A percentile compares a stretch with the other conserved stretches of the same genome.
These are phyloP conservation scores for Penicillium nordicum DNA, from an alignment of 2,329 filamentous ascomycete species.

Conservation along the genomic window DNA sequence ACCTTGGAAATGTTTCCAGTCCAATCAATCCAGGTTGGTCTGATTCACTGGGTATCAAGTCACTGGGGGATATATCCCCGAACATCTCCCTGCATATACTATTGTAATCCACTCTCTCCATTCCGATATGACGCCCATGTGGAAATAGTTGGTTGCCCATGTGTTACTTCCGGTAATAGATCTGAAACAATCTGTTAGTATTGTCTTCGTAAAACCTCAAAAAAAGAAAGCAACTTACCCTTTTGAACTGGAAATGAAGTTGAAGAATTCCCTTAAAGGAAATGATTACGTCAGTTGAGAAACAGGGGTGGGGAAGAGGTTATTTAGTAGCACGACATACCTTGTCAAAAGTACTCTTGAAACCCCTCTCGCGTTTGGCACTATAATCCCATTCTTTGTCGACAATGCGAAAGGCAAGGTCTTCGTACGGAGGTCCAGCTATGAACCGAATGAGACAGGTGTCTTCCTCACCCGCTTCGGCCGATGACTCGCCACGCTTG, in stretches of 20 bases:
- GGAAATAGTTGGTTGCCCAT: constrained; percentile 12
- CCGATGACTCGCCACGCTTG: constrained; percentile 85
- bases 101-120: constrained; percentile 7
- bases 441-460: constrained; percentile 96
- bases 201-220: neutral
- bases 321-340: constrained; percentile 50
- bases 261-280: constrained; percentile 76
- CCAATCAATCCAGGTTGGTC: constrained; percentile 26
- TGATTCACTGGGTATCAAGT: constrained; percentile 12
- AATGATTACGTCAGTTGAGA: constrained; percentile 8
- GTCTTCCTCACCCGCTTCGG: constrained; percentile 90
- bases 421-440: constrained; percentile 91
- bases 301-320: neutral
- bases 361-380: constrained; percentile 88
- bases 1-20: constrained; percentile 23
- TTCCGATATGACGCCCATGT: constrained; percentile 18
- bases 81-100: constrained; percentile 16
- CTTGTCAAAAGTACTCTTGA: constrained; percentile 96
- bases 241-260: constrained; percentile 98
- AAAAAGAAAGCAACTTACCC: constrained; percentile 54
- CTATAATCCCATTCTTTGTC: constrained; percentile 99
- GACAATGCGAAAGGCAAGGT: constrained; percentile 94
- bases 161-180: constrained; percentile 49
- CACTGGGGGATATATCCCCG: constrained; percentile 20
- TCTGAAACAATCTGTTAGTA: constrained; percentile 29